These are phyloP conservation scores for Syncephalastrum sp. DNA, from an alignment of 371 early-diverging fungal species.

Conservation along the genomic window DNA sequence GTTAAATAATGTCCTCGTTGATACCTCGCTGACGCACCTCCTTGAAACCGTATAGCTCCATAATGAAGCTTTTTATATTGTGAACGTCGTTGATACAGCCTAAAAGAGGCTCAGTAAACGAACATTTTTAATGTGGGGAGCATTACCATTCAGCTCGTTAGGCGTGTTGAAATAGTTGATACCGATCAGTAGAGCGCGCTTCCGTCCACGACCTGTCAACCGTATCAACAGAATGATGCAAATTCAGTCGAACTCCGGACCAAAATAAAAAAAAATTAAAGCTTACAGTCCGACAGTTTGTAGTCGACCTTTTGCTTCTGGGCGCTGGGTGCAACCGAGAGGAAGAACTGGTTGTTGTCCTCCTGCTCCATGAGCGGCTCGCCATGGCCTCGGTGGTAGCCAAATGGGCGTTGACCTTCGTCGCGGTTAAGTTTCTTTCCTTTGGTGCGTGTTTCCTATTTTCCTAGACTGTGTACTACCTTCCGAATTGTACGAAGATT, in stretches of 20 bases:
- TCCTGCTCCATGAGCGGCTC: neutral
- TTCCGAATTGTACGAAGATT: no score
- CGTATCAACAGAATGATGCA: no score
- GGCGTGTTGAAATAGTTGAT: conserved; percentile 83
- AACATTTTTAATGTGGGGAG: neutral
- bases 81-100: conserved; percentile 93
- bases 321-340: conserved; percentile 30
- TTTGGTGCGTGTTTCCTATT: no score
- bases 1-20: neutral
- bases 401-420: no score
- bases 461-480: no score
- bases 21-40: conserved; percentile 28
- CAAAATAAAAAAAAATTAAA: neutral
- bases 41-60: conserved; percentile 59
- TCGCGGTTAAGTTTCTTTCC: no score
- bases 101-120: conserved; percentile 3
- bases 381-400: no score
- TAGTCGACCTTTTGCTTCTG: conserved; percentile 26
- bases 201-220: conserved; percentile 53
- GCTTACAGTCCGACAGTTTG: conserved; percentile 70
- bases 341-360: conserved; percentile 11
- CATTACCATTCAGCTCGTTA: conserved; percentile 57
- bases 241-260: no score
- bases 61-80: conserved; percentile 78
- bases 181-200: conserved; percentile 85